Evolutionary conservation across 116 monocot species (phyloP).

Genomic region (Zostera marina): DNA sequence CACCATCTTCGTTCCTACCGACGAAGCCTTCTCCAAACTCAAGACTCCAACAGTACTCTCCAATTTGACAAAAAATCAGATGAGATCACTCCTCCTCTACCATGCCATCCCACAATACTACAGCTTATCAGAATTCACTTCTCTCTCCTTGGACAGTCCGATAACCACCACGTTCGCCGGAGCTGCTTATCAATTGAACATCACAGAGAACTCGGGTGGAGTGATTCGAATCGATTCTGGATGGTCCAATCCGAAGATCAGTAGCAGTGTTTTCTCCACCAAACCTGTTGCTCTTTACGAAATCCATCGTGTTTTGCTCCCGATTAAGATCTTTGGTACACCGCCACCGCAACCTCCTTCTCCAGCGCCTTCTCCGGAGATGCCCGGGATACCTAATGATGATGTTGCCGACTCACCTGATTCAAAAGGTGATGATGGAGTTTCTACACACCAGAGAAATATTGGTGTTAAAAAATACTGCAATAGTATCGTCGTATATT

Average conservation of each 20-base stretch:
- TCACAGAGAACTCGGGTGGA: slow-evolving; percentile 47
- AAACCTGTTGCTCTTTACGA: slow-evolving; percentile 62
- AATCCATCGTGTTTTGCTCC: slow-evolving; percentile 52
- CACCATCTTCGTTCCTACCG: slow-evolving; percentile 82
- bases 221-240: slow-evolving; percentile 30
- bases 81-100: slow-evolving; percentile 64
- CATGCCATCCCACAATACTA: slow-evolving; percentile 84
- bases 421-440: too few relatives aligned
- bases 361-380: slow-evolving; percentile 34
- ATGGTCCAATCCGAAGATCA: slow-evolving; percentile 70
- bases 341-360: slow-evolving; percentile 48
- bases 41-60: slow-evolving; percentile 48
- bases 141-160: slow-evolving; percentile 37
- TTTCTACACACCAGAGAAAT: too few relatives aligned
- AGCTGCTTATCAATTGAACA: slow-evolving; percentile 48
- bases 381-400: neutral
- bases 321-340: slow-evolving; percentile 40
- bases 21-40: slow-evolving; percentile 57
- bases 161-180: slow-evolving; percentile 56
- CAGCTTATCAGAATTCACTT: slow-evolving; percentile 68
- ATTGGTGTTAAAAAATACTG: too few relatives aligned
- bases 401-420: too few relatives aligned
- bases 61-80: slow-evolving; percentile 71
- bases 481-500: too few relatives aligned
- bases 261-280: slow-evolving; percentile 69